Base-by-base conservation (phyloP, 306 rosid species). In the Mucuna pruriens region DNA sequence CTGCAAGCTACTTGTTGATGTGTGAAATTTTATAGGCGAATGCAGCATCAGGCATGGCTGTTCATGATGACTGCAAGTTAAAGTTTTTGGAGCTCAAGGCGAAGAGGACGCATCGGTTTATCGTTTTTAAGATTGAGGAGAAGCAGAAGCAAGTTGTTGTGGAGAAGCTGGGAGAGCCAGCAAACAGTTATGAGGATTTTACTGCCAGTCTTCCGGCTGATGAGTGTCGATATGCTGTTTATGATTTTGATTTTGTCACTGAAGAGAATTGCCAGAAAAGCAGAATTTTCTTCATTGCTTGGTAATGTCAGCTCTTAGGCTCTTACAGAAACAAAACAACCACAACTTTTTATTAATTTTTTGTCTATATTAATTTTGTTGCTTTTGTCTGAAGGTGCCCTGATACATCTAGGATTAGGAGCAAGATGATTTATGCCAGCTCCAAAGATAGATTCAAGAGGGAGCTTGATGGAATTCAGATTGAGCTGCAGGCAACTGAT, bases 401-500 rank as follows among this genome's bases (percentile, higher is more conserved):
- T 39, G 97, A 93, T 31, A 78, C 87, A 33, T 49, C 97, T 62
- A 93, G 91, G 83, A 94, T 93, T 72, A 91, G 96, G 84, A 93
- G 90, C 91, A 93, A 93, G 92, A 93, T 93, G 97, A 93, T 93
- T 74, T 93, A 93, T 80, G 97, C 97, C 6, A 89, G 97, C 91
- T 93, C 97, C 71, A 93, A 93, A 71, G 95, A 93, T 55, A 93
- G 97, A 86, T 93, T 93, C 77, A 91, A 91, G 96, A 93, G 97
- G 85, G 97, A 93, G 86, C 96, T 93, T 49, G 97, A 93, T 86
- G 97, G 97, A 20, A 91, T 93, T 84, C 94, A 93, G 83, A 6
- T 93, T 23, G 97, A 89, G 82, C 86, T 91, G 88, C 96, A 93
- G 83, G 96, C 96, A 73, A 93, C 97, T 17, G 97, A 93, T 81